Base-by-base conservation (phyloP, 2,329 filamentous ascomycete genomes). In the Bipolaris oryzae region DNA sequence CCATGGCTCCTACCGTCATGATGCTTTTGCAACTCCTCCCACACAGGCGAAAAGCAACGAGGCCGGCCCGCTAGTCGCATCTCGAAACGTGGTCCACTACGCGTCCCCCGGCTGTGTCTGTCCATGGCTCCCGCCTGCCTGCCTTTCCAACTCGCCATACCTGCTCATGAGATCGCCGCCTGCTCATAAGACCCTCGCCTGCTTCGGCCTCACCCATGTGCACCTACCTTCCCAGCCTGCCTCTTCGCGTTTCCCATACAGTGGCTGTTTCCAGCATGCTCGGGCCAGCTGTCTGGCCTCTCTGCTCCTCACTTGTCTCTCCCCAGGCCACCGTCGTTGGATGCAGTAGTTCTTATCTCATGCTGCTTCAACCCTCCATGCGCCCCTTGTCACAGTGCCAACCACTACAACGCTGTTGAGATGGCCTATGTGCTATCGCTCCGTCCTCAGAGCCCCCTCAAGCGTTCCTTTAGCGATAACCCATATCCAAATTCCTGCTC, bases 351-450 rank as follows among this genome's bases (percentile, higher is more conserved):
- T 75, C 73, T 75, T 70, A 75, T 76, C 74, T 65, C 72, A 73
- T 74, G 70, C 66, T 68, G 63, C 64, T 53, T 53, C 57, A 61
- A 50, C 60, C 60, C 52, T 60, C 61, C 58, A 56, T 58, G 60
- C 60, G 41, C 62, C 35, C 56, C 62, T 60, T 58, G 61, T 63
- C 60, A 53, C 58, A 70, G 69, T 64, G 61, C 57, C 55, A 56
- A 55, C 43, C 56, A 42, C 61, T 55, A 55, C 49, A 42, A 43
- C 58, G 50, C 41, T 35, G 35, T 50, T 54, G 56, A 63, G 45
- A 78, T 78, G 76, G 74, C 75, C 51, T 77, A 73, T 62, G 69
- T 77, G 57, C 70, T 78, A 55, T 75, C 76, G 39, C 67, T 78
- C 47, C 73, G 69, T 33, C 70, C 75, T 15, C 71, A 73, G 43